phyloP scores from a whole-genome alignment of 176 grass and related monocot species.

The Alloteropsis semialata region DNA sequence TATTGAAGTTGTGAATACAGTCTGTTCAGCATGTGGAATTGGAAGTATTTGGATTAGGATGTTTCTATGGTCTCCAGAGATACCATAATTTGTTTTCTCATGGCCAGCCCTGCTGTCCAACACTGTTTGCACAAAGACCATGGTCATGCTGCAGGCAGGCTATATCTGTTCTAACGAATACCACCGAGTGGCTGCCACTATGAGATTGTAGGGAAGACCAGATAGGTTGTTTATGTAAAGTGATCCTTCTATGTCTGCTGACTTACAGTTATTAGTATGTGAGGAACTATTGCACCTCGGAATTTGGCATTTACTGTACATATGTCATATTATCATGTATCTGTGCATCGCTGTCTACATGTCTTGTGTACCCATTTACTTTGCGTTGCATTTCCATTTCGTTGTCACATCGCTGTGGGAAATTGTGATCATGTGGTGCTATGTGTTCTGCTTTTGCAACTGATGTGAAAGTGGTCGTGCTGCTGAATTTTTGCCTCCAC shows the following conservation, averaged over 20 bases:
- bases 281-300: not conserved
- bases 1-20: not conserved
- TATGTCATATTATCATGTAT: not conserved
- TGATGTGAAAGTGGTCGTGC: not conserved
- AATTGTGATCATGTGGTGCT: not conserved
- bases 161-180: not conserved
- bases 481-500: not conserved
- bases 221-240: not conserved
- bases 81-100: not conserved
- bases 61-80: not conserved
- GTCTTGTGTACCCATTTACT: too few species aligned
- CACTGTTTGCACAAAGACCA: not conserved
- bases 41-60: not conserved
- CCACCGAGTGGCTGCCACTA: not conserved
- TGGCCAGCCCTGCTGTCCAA: not conserved
- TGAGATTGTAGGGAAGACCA: not conserved
- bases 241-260: not conserved
- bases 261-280: not conserved
- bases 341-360: not conserved
- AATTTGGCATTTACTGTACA: not conserved
- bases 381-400: too few species aligned
- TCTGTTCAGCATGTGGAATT: not conserved
- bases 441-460: not conserved
- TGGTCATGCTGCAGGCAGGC: not conserved
- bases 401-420: not conserved